phyloP scores from a whole-genome alignment of 148 eudicot species.

The Vaccinium corymbosum region DNA sequence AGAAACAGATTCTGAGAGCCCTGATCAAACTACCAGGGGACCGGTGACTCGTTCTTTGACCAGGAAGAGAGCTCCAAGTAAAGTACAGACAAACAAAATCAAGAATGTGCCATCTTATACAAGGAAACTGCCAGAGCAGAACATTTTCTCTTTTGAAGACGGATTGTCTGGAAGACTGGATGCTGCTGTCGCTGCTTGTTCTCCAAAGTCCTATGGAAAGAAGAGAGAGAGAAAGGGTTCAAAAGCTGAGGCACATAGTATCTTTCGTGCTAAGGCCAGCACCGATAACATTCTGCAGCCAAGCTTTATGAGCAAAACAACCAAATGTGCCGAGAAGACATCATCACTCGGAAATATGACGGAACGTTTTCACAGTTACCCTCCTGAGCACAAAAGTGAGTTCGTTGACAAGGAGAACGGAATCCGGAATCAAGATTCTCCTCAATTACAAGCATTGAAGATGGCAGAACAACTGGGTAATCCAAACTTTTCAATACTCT shows the following conservation, averaged over 20 bases:
- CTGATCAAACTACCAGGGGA: slow-evolving; percentile 31
- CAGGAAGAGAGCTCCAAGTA: slow-evolving; percentile 42
- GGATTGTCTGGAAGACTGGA: slow-evolving; percentile 27
- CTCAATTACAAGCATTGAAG: slow-evolving; percentile 27
- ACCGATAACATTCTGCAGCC: slow-evolving; percentile 28
- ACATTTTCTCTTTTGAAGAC: slow-evolving; percentile 38
- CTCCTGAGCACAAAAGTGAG: slow-evolving; percentile 20
- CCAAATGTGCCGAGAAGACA: slow-evolving; percentile 26
- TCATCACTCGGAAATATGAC: slow-evolving; percentile 22
- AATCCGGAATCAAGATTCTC: slow-evolving; percentile 17
- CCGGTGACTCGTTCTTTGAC: slow-evolving; percentile 59
- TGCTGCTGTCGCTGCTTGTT: slow-evolving; percentile 28
- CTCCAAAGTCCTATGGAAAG: slow-evolving; percentile 26
- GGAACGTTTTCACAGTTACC: slow-evolving; percentile 16
- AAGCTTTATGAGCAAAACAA: slow-evolving; percentile 25
- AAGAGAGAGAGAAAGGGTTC: slow-evolving; percentile 35
- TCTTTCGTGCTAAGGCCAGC: slow-evolving; percentile 16
- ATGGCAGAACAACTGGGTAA: slow-evolving; percentile 28
- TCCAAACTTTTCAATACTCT: slow-evolving; percentile 22
- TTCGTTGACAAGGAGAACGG: slow-evolving; percentile 25
- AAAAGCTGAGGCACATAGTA: slow-evolving; percentile 29
- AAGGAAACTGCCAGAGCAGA: slow-evolving; percentile 28
- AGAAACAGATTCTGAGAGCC: slow-evolving; percentile 72
- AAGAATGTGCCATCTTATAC: slow-evolving; percentile 29
- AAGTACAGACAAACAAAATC: slow-evolving; percentile 17